Conservation (phyloP, 2,329 filamentous ascomycete species). For the Aureobasidium sp. region DNA sequence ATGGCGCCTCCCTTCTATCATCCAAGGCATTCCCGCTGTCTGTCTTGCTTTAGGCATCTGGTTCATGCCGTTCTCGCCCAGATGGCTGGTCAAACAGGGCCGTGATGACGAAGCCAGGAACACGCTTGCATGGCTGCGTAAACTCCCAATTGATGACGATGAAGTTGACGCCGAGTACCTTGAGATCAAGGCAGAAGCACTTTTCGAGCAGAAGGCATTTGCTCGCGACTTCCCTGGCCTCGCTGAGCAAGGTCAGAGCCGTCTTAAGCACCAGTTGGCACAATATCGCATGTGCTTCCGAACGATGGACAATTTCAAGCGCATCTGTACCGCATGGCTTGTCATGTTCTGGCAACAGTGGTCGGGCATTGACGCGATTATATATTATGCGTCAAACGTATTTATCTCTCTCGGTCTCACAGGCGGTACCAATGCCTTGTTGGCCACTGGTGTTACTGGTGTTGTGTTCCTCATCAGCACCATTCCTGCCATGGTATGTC, state of each 20-base stretch:
- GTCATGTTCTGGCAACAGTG: constrained; percentile 47
- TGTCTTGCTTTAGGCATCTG: constrained; percentile 63
- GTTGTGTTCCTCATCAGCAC: constrained; percentile 64
- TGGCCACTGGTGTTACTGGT: constrained; percentile 65
- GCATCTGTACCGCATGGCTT: constrained; percentile 52
- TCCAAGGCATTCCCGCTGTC: constrained; percentile 62
- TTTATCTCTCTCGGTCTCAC: constrained; percentile 42
- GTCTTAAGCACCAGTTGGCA: constrained; percentile 43
- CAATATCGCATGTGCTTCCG: constrained; percentile 54
- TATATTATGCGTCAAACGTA: constrained; percentile 45
- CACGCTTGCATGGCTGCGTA: constrained; percentile 58
- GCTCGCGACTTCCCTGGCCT: constrained; percentile 54
- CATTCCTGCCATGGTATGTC: constrained; percentile 50
- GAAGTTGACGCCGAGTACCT: constrained; percentile 68
- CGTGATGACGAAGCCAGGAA: constrained; percentile 61
- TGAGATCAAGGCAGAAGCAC: constrained; percentile 73
- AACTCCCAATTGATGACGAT: constrained; percentile 55
- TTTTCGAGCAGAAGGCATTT: constrained; percentile 68
- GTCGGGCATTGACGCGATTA: constrained; percentile 42
- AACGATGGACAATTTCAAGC: constrained; percentile 52
- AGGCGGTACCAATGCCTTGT: constrained; percentile 46
- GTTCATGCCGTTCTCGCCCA: constrained; percentile 73
- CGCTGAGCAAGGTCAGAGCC: constrained; percentile 46
- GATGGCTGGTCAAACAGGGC: constrained; percentile 65
- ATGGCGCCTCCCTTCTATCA: constrained; percentile 66